A percentile compares a stretch with the other conserved stretches of the same genome.
Evolutionary conservation across 2,329 filamentous ascomycete species (phyloP).

Genomic region (Exophiala oligosperma): DNA sequence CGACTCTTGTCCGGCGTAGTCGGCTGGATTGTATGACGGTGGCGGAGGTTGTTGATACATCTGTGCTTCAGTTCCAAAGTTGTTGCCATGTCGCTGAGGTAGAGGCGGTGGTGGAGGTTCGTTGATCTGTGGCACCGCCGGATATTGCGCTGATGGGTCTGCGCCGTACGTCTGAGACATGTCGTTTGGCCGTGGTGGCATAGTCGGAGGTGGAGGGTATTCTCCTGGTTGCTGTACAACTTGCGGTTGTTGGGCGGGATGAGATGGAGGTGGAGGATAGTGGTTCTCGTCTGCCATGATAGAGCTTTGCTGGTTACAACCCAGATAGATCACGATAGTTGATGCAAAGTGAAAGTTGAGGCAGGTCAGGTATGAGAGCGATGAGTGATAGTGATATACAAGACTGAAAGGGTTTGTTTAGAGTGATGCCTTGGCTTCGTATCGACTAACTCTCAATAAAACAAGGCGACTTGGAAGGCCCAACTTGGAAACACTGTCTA

Average conservation of each 20-base stretch:
- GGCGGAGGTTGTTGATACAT: slow-evolving; percentile 1
- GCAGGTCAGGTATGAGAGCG: not conserved
- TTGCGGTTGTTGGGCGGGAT: slow-evolving; percentile 1
- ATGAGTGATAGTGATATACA: not conserved
- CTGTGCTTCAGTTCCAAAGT: slow-evolving; percentile 1
- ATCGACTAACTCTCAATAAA: not conserved
- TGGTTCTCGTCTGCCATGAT: slow-evolving; percentile 9
- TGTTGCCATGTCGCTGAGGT: slow-evolving; percentile 8
- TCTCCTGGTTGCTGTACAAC: not conserved
- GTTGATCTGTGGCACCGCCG: not conserved
- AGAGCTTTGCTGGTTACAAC: not conserved
- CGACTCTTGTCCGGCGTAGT: slow-evolving; percentile 5
- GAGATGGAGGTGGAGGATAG: slow-evolving; percentile 6
- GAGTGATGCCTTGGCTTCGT: not conserved
- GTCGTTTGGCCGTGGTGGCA: slow-evolving; percentile 2
- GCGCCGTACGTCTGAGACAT: not conserved
- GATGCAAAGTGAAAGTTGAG: not conserved
- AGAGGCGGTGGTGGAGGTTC: slow-evolving; percentile 11
- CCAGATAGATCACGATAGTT: not conserved
- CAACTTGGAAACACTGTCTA: not conserved
- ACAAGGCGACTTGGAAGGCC: not conserved
- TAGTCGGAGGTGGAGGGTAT: not conserved
- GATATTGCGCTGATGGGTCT: not conserved
- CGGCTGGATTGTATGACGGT: slow-evolving; percentile 4
- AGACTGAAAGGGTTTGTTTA: not conserved